phyloP scores from a whole-genome alignment of 1,284 basidiomycete species.

The Irpex lacteus region DNA sequence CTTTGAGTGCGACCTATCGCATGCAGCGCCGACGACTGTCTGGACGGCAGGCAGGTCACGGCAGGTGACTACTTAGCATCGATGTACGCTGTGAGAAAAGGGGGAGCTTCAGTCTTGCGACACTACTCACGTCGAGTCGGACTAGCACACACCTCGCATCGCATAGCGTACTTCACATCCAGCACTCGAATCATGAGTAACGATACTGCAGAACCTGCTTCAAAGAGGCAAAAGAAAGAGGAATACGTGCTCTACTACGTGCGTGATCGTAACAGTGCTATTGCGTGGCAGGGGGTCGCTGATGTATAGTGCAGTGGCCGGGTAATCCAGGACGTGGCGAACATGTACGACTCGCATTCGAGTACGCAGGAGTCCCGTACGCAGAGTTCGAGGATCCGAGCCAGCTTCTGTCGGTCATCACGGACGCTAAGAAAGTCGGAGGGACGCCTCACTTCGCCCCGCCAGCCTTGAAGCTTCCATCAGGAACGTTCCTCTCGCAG shows the following conservation, averaged over 20 bases:
- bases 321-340: constrained; percentile 46
- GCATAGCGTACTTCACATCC: background rate
- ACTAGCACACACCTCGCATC: background rate
- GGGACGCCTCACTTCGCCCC: constrained; percentile 34
- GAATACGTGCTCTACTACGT: constrained; percentile 32
- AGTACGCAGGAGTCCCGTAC: constrained; percentile 37
- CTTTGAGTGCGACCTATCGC: background rate
- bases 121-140: background rate
- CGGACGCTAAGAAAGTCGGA: constrained; percentile 19
- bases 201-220: constrained; percentile 9
- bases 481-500: constrained; percentile 34
- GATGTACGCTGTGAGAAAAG: background rate
- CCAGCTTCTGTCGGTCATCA: constrained; percentile 19
- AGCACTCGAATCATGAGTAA: constrained; percentile 11
- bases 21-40: background rate
- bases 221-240: constrained; percentile 28
- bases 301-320: constrained; percentile 25
- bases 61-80: background rate
- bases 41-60: background rate
- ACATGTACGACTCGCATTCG: constrained; percentile 44
- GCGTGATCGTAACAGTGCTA: constrained; percentile 11
- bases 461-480: constrained; percentile 35
- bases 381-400: constrained; percentile 26
- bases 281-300: background rate
- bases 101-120: background rate